Conservation (phyloP, 257 asterid species). For the Petunia secreta region DNA sequence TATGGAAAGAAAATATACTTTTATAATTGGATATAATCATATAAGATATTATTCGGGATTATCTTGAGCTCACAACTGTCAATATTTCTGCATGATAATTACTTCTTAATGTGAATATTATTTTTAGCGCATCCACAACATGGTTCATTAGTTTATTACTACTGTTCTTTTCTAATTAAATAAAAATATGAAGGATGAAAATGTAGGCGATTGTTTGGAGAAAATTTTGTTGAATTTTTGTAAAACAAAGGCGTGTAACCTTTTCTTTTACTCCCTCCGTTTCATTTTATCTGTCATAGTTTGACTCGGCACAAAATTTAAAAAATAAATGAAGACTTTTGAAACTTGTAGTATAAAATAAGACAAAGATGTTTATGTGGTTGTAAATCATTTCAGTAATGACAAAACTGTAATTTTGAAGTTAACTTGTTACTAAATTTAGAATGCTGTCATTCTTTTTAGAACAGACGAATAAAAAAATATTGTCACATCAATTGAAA, state of each 20-base stretch:
- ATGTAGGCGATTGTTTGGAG: neutral
- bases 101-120: neutral
- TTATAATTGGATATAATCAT: neutral
- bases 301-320: too few species aligned
- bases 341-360: too few species aligned
- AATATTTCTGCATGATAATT: neutral
- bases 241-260: neutral
- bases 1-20: neutral
- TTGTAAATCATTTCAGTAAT: too few species aligned
- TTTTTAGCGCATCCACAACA: neutral
- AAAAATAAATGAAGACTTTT: too few species aligned
- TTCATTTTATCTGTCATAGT: too few species aligned
- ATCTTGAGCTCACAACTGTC: neutral
- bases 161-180: neutral
- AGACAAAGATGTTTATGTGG: too few species aligned
- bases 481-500: too few species aligned
- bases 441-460: too few species aligned
- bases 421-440: too few species aligned
- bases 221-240: neutral
- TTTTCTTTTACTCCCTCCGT: too few species aligned
- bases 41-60: neutral
- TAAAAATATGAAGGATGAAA: neutral
- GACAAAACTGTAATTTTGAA: too few species aligned
- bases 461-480: too few species aligned
- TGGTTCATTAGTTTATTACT: neutral